These are phyloP conservation scores for Limtongia smithiae DNA, from an alignment of 805 yeast genomes.

Conservation along the genomic window DNA sequence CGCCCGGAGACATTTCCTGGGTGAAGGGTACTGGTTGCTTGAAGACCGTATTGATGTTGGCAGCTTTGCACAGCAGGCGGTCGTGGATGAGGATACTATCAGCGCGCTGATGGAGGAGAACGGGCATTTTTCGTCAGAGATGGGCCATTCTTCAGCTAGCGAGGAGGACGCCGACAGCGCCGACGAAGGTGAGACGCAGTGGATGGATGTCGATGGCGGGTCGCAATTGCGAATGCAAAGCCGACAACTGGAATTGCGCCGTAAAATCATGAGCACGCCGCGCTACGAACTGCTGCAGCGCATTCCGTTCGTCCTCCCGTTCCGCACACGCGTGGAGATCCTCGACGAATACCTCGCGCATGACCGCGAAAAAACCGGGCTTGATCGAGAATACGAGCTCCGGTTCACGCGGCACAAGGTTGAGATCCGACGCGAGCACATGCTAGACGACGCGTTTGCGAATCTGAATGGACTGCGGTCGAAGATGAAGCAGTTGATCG, in stretches of 20 bases:
- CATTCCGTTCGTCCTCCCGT: conserved; percentile 77
- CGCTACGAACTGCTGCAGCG: conserved; percentile 52
- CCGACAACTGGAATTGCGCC: conserved; percentile 6
- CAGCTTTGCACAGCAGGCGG: conserved; percentile 41
- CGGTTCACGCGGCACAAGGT: conserved; percentile 39
- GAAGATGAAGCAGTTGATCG: conserved; percentile 54
- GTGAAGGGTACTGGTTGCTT: conserved; percentile 54
- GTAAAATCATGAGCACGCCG: conserved; percentile 26
- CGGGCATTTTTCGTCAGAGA: conserved; percentile 14
- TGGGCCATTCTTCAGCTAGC: conserved; percentile 22
- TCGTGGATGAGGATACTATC: conserved; percentile 44
- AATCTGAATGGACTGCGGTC: conserved; percentile 53
- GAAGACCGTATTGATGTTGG: conserved; percentile 37
- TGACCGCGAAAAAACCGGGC: conserved; percentile 43
- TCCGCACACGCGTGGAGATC: conserved; percentile 65
- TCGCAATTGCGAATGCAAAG: conserved; percentile 5
- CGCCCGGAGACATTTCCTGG: conserved; percentile 54
- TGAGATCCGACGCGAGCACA: conserved; percentile 60
- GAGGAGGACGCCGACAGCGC: conserved; percentile 14
- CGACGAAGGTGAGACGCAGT: conserved; percentile 14
- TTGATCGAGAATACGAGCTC: conserved; percentile 27
- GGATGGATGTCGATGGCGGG: conserved; percentile 32
- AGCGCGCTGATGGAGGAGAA: conserved; percentile 27
- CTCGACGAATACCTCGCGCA: conserved; percentile 60
- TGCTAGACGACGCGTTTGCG: conserved; percentile 72